These are phyloP conservation scores for Penicillium sp. DNA, from an alignment of 2,329 filamentous ascomycete species.

Conservation along the genomic window DNA sequence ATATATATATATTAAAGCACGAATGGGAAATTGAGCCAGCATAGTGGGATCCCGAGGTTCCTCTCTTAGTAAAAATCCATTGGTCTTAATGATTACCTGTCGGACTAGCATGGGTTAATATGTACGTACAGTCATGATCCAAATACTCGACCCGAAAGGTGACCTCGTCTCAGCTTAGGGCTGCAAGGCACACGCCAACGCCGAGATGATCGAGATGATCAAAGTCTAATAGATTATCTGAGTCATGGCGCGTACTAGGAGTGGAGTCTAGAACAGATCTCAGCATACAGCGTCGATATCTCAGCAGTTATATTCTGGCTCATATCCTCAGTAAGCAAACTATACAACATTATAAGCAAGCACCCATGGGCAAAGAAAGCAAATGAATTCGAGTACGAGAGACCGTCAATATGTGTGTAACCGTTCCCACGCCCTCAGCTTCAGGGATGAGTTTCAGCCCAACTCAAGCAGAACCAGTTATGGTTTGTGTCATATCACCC, in stretches of 20 bases:
- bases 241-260: background rate
- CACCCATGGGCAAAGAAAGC: background rate
- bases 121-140: conserved; percentile 4
- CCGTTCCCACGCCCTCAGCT: background rate
- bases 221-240: background rate
- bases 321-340: background rate
- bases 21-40: background rate
- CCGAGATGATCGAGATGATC: background rate
- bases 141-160: background rate
- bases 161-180: background rate
- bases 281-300: background rate
- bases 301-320: no score
- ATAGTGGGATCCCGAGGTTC: background rate
- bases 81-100: conserved; percentile 3
- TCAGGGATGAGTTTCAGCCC: background rate
- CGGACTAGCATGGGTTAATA: conserved; percentile 3
- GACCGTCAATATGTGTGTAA: background rate
- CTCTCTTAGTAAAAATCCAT: background rate
- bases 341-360: background rate
- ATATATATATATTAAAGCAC: background rate
- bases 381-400: background rate
- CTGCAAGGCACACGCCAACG: background rate
- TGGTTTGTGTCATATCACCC: background rate
- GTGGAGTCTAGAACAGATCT: background rate
- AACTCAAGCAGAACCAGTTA: background rate